A percentile compares a stretch with the other conserved stretches of the same genome.
phyloP scores from a whole-genome alignment of 129 eudicot species.

The Glebionis coronaria region DNA sequence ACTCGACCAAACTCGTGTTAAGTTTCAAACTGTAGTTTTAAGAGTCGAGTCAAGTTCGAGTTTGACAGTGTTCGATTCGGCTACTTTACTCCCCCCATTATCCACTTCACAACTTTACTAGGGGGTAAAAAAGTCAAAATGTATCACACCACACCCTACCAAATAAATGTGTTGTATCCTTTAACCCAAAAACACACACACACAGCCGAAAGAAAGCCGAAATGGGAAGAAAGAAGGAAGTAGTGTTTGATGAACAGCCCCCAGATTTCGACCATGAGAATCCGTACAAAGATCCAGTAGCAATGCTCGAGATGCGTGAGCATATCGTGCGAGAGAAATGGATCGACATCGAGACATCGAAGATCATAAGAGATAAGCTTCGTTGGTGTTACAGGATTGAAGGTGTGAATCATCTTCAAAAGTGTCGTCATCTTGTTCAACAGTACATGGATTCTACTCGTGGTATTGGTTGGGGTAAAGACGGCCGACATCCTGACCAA shows the following conservation, averaged over 20 bases:
- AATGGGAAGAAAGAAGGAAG: slow-evolving; percentile 83
- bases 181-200: too few species aligned
- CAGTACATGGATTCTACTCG: slow-evolving; percentile 90
- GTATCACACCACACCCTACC: too few species aligned
- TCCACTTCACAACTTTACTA: too few species aligned
- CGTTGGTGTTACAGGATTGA: slow-evolving; percentile 90
- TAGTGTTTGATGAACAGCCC: slow-evolving; percentile 69
- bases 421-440: slow-evolving; percentile 86
- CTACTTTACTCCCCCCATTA: too few species aligned
- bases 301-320: slow-evolving; percentile 88
- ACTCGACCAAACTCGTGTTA: too few species aligned
- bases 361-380: slow-evolving; percentile 67
- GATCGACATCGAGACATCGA: slow-evolving; percentile 89
- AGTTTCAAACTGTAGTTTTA: too few species aligned
- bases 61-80: too few species aligned
- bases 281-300: slow-evolving; percentile 96
- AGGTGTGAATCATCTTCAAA: slow-evolving; percentile 88
- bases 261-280: slow-evolving; percentile 80
- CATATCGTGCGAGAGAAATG: slow-evolving; percentile 87
- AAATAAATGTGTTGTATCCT: too few species aligned
- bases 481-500: slow-evolving; percentile 72
- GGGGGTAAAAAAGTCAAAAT: too few species aligned
- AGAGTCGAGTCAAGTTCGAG: too few species aligned
- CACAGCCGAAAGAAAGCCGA: background rate
- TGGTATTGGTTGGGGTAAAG: slow-evolving; percentile 98